Base-by-base conservation (phyloP, 768 basidiomycete genomes). In the Xerocomus spinulosus region DNA sequence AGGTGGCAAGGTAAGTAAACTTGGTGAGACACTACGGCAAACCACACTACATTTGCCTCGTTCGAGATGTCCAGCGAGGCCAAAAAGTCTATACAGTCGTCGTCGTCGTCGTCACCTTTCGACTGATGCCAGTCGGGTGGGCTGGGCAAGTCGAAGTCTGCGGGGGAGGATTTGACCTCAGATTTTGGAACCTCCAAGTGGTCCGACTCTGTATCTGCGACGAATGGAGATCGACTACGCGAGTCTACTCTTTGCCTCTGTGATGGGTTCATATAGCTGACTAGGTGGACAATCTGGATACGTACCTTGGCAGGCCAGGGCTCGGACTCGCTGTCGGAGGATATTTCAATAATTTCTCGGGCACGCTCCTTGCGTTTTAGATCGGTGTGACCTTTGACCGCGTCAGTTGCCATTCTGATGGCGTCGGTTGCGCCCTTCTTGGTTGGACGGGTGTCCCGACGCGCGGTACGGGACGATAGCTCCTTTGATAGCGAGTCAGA, bases 321-420 rank as follows among this genome's bases (percentile, higher is more conserved):
- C n/a, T 64, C 64, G 8, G 50, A 28, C 25, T 68, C 64, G 18
- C 66, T 66, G 40, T 68, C 64, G n/a, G 64, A 66, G 3, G 56
- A 53, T 32, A 68, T 54, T 26, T 54, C 60, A 42, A 68, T 59
- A 2, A 57, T 35, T 18, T 64, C 60, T 1, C 1, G 18, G 18
- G 14, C 13, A 12, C 32, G 48, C 4, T 49, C 51, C 40, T 62
- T 62, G 23, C 64, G 59, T 48, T 66, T 68, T 33, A 59, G 25
- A 9, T 52, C 42, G n/a, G 6, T 18, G 5, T 42, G 36, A n/a
- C 36, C 48, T 5, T 44, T 38, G 3, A 60, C 47, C n/a, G 18
- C 48, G 12, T 52, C 49, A 4, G 42, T 15, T 12, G 54, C 51
- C 46, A 62, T 56, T 37, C 46, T 52, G 2, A 62, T 28, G 23